Evolutionary conservation across 148 eudicot genomes (phyloP), one percentile per base, ranked within the genome.

Genomic region (Cornus suecica): DNA sequence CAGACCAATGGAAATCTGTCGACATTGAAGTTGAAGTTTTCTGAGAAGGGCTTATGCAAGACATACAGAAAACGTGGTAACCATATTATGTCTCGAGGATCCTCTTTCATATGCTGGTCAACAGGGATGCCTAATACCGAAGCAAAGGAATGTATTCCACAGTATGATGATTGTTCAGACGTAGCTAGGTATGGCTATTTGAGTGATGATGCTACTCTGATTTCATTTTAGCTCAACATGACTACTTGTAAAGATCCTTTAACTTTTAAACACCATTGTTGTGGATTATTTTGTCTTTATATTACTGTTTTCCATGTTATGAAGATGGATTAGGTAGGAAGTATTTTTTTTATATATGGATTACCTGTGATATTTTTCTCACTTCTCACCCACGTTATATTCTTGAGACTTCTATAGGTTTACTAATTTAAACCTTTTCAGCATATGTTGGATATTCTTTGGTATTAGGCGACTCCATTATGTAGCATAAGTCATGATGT

Each of bases 51-150:
- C 15, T 62, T 78, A 32, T 80, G 86, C 94, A 79, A 74, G 29
- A 56, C 72, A 23, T 81, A 83, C 66, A 73, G 82, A 75, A 87
- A 82, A 72, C 76, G 82, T 13, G 18, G 76, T 68, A 73, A 68
- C 65, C 75, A 68, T 60, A 23, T 78, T 70, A 69, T 67, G 3
- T 75, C 81, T 16, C 76, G 80, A 71, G 84, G 83, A 69, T 79
- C 87, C 74, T 82, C 88, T 26, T 78, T 85, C 48, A 66, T 82
- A 68, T 91, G 97, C 66, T 87, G 72, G 63, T 88, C 90, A 71
- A 82, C 84, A 45, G 80, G 83, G 75, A 75, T 85, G 83, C 82
- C 66, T 15, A 83, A 86, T 74, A 83, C 89, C 31, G 88, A 85
- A 76, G 75, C 91, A 71, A 82, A 78, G 51, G 91, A 88, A 84